A percentile compares a stretch with the other conserved stretches of the same genome.
These are phyloP conservation scores for Metschnikowia continentalis DNA, from an alignment of 805 yeast species.

Conservation along the genomic window DNA sequence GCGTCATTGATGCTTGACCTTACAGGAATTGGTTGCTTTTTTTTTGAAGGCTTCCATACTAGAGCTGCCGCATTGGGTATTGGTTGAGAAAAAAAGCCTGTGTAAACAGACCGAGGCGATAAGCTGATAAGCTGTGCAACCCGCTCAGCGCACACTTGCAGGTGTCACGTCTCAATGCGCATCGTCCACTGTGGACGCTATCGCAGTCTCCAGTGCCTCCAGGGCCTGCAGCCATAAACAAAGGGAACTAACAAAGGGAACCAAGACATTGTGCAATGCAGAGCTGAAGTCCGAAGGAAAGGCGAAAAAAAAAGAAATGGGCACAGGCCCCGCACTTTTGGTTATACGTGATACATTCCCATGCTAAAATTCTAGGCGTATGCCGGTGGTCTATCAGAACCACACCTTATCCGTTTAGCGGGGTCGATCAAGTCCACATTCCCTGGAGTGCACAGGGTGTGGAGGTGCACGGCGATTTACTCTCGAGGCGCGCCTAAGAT, in stretches of 20 bases:
- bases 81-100: not conserved
- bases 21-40: not conserved
- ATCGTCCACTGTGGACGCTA: not conserved
- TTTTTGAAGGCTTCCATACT: not conserved
- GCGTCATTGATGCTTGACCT: not conserved
- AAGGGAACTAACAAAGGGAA: too few species aligned
- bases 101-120: not conserved
- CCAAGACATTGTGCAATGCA: too few species aligned
- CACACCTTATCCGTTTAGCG: not conserved
- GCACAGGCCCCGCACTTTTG: not conserved
- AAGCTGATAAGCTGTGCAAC: not conserved
- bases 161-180: not conserved
- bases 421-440: not conserved
- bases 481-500: slow-evolving; percentile 1
- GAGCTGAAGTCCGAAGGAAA: too few species aligned
- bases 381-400: not conserved
- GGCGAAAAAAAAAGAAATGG: not conserved
- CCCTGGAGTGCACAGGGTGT: not conserved
- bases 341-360: not conserved
- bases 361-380: too few species aligned
- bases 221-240: not conserved
- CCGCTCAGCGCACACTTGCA: not conserved
- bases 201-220: not conserved
- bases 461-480: slow-evolving; percentile 4
- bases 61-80: not conserved